Evolutionary conservation across 2,329 filamentous ascomycete species (phyloP).

Genomic region (Ceratocystis ficicola): DNA sequence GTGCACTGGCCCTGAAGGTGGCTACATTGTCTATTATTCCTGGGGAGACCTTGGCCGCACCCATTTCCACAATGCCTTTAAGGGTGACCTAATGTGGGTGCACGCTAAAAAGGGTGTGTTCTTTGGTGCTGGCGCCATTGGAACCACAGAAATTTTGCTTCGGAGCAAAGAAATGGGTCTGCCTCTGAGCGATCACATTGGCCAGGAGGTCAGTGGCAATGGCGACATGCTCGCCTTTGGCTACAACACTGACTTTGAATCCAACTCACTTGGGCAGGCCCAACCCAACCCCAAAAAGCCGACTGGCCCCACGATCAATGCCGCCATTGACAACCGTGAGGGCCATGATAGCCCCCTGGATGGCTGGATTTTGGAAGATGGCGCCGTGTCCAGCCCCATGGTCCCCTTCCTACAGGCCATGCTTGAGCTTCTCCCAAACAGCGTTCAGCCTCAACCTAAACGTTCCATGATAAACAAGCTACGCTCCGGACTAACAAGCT

Average conservation of each 20-base stretch:
- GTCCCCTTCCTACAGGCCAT: constrained; percentile 44
- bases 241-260: constrained; percentile 47
- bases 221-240: constrained; percentile 55
- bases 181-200: constrained; percentile 44
- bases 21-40: constrained; percentile 50
- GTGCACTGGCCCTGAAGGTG: constrained; percentile 37
- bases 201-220: constrained; percentile 52
- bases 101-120: constrained; percentile 53
- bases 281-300: constrained; percentile 41
- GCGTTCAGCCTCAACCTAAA: constrained; percentile 30
- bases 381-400: constrained; percentile 46
- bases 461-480: constrained; percentile 33
- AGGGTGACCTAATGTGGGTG: constrained; percentile 54
- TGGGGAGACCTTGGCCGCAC: constrained; percentile 50
- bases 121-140: constrained; percentile 52
- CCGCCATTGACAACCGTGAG: constrained; percentile 47
- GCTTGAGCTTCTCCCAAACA: constrained; percentile 43
- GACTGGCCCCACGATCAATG: constrained; percentile 50
- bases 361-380: constrained; percentile 54
- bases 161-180: constrained; percentile 48
- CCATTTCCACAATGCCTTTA: constrained; percentile 42
- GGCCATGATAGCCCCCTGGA: constrained; percentile 43
- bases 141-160: constrained; percentile 54
- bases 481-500: constrained; percentile 37
- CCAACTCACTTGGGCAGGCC: constrained; percentile 44